Evolutionary conservation across 1,284 basidiomycete genomes (phyloP).

Genomic region (Ceratobasidium sp.): DNA sequence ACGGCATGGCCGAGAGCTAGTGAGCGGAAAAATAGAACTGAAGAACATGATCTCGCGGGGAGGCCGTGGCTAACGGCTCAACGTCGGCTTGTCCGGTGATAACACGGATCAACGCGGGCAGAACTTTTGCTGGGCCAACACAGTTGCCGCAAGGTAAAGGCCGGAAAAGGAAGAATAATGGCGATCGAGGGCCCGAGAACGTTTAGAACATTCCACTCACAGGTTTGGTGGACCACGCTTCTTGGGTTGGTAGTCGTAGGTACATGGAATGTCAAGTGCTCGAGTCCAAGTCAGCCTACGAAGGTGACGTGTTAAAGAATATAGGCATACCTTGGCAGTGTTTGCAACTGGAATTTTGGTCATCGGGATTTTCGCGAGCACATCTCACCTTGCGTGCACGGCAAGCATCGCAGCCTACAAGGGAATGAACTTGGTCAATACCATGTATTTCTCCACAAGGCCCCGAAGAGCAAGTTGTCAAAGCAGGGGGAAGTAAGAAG

Average conservation of each 20-base stretch:
- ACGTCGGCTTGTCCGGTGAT: constrained; percentile 24
- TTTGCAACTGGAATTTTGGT: constrained; percentile 56
- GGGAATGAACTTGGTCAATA: constrained; percentile 19
- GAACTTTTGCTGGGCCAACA: constrained; percentile 32
- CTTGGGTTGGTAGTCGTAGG: constrained; percentile 92
- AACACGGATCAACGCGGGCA: constrained; percentile 28
- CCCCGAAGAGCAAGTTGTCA: background rate
- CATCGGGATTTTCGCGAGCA: constrained; percentile 74
- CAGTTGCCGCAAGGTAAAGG: constrained; percentile 29
- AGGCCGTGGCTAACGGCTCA: constrained; percentile 5
- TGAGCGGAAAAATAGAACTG: constrained; percentile 33
- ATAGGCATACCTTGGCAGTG: constrained; percentile 20
- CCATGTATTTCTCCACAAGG: constrained; percentile 13
- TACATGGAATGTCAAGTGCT: constrained; percentile 84
- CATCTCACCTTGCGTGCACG: constrained; percentile 85
- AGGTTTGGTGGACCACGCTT: constrained; percentile 91
- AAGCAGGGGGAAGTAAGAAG: constrained; percentile 20
- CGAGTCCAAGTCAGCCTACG: constrained; percentile 81
- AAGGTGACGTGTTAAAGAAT: constrained; percentile 62
- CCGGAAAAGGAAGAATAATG: constrained; percentile 25
- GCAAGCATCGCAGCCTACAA: constrained; percentile 83
- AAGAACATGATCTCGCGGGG: constrained; percentile 24
- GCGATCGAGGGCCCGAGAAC: constrained; percentile 19
- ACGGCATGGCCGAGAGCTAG: constrained; percentile 6
- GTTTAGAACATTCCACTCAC: constrained; percentile 62